Evolutionary conservation across 2,329 filamentous ascomycete species (phyloP), one percentile per base, ranked within the genome.

Genomic region (Fusarium dimerum): DNA sequence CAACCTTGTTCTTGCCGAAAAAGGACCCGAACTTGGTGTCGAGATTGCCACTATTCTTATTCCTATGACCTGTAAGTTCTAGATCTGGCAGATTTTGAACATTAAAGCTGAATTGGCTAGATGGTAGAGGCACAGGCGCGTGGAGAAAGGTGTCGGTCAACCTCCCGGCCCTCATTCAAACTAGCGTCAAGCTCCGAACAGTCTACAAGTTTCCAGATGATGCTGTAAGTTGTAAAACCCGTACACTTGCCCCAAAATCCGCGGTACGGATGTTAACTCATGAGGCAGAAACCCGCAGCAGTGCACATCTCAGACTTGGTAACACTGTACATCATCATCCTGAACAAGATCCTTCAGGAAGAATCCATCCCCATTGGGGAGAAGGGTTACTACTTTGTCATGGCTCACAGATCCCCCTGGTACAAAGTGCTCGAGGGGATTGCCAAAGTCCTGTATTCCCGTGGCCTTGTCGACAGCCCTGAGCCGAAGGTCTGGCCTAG

Each of bases 191-290:
- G 34, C 50, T 61, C 9, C 67, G 61, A 38, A 43, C 46, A 1
- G 68, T 71, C 2, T 59, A 70, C 46, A 72, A 68, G 45, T 73
- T 74, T 38, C 65, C 68, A 5, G 50, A 60, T 6, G 60, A 72
- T 12, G 63, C 56, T 5, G 70, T 73, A 59, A 49, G 70, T 52
- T 32, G 6, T 9, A 9, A 9, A 2, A 1, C n/a, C 29, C 3
- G 7, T 7, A 7, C 20, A 26, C 7, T 7, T 7, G 7, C 20
- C 20, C 4, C 20, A 7, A 26, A 26, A 26, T 4, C 5, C 20
- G 7, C 5, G 20, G 20, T 47, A 5, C 11, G 9, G 18, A 34
- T 15, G 6, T 40, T 3, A 2, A 45, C 5, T 15, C 11, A 26
- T 2, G 5, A 1, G 1, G 2, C 13, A 72, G 69, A 55, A 36